Percentiles rank a stretch among this genome's conserved stretches.
Conservation (phyloP, 2,329 filamentous ascomycete species). For the Diaporthe ilicicola region DNA sequence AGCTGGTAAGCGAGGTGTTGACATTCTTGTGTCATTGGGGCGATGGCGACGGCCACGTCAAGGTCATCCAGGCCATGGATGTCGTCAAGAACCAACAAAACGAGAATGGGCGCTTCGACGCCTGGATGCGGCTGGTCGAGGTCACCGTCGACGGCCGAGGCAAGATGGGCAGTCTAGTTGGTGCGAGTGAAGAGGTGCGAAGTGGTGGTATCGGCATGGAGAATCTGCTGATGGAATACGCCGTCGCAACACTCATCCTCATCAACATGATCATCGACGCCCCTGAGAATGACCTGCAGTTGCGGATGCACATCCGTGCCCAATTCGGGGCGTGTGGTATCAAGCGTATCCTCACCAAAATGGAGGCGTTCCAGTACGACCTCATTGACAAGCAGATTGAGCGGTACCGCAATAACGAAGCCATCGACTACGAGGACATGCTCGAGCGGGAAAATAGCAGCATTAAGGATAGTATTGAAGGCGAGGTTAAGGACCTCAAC, state of each 20-base stretch:
- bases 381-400: constrained; percentile 98
- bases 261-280: constrained; percentile 97
- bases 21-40: constrained; percentile 97
- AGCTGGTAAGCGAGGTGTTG: constrained; percentile 93
- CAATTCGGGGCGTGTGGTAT: constrained; percentile 97
- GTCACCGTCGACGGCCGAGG: constrained; percentile 96
- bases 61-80: constrained; percentile 93
- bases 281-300: constrained; percentile 85
- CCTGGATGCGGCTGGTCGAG: constrained; percentile 98
- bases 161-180: constrained; percentile 98
- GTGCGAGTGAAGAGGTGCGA: constrained; percentile 93
- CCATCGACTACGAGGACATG: constrained; percentile 98
- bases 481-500: constrained; percentile 88
- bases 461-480: constrained; percentile 86
- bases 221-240: constrained; percentile 99
- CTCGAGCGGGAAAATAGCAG: constrained; percentile 90
- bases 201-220: constrained; percentile 98
- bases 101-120: constrained; percentile 95
- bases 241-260: constrained; percentile 90
- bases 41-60: constrained; percentile 83
- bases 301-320: constrained; percentile 92
- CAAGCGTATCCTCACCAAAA: constrained; percentile 92
- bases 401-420: constrained; percentile 90
- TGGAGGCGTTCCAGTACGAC: constrained; percentile 98
- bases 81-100: constrained; percentile 86